Conservation (phyloP, 2,329 filamentous ascomycete genomes). For the Thelonectria blattea region DNA sequence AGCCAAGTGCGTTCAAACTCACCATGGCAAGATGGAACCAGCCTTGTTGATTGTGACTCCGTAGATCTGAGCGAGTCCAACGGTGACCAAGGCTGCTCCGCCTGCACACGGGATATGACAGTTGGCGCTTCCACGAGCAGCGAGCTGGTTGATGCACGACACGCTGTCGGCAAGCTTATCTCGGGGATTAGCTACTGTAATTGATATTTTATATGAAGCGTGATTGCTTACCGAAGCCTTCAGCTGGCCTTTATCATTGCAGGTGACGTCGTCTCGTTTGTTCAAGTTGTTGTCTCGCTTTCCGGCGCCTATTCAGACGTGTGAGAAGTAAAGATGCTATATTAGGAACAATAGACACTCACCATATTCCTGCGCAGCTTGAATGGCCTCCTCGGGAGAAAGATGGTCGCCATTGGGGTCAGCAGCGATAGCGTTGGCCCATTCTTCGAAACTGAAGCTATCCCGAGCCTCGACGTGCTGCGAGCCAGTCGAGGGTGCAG, state of each 20-base stretch:
- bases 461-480: background rate
- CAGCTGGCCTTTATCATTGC: background rate
- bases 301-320: background rate
- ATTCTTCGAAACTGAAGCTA: background rate
- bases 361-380: background rate
- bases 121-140: background rate
- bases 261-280: background rate
- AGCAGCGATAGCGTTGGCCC: background rate
- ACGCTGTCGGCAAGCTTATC: background rate
- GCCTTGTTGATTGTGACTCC: background rate
- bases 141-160: background rate
- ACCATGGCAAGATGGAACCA: background rate
- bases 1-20: background rate
- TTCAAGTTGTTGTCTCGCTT: background rate
- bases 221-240: background rate
- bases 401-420: background rate
- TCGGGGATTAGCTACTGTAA: background rate
- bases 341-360: background rate
- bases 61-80: background rate
- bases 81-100: background rate
- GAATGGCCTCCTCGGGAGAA: background rate
- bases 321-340: background rate
- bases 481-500: background rate
- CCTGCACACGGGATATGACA: background rate
- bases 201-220: background rate